Evolutionary conservation across 371 early-diverging fungal species (phyloP).

Genomic region (Saksenaea oblongispora): DNA sequence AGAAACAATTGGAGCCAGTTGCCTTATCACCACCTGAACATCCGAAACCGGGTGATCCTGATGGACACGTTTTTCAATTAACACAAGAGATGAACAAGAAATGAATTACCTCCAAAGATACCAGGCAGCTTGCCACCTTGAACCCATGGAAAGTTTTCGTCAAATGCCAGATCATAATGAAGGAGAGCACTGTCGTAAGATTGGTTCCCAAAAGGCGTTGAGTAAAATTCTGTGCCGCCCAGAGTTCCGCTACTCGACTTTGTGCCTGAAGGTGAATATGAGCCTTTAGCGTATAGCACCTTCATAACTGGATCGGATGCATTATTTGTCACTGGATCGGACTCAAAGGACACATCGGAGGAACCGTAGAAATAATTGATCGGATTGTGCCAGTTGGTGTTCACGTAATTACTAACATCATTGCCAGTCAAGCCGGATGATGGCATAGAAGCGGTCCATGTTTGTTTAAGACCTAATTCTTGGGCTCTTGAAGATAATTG

Average conservation of each 20-base stretch:
- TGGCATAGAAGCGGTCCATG: constrained; percentile 39
- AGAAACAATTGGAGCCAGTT: constrained; percentile 44
- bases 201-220: constrained; percentile 35
- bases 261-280: constrained; percentile 35
- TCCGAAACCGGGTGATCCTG: constrained; percentile 38
- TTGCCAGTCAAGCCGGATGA: neutral
- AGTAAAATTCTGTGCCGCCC: constrained; percentile 52
- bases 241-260: constrained; percentile 20
- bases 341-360: constrained; percentile 43
- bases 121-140: constrained; percentile 61
- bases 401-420: constrained; percentile 16
- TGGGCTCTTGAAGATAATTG: constrained; percentile 20
- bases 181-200: constrained; percentile 46
- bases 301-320: constrained; percentile 30
- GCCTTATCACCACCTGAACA: constrained; percentile 54
- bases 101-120: constrained; percentile 40
- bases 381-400: constrained; percentile 26
- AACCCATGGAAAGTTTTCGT: constrained; percentile 53
- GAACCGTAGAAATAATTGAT: constrained; percentile 18
- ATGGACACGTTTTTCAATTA: neutral
- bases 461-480: constrained; percentile 29
- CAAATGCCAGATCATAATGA: constrained; percentile 59
- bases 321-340: constrained; percentile 41
- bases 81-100: neutral
- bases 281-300: constrained; percentile 46